A percentile compares a stretch with the other conserved stretches of the same genome.
phyloP scores from a whole-genome alignment of 257 asterid genomes.

The Solanum sejunctum region DNA sequence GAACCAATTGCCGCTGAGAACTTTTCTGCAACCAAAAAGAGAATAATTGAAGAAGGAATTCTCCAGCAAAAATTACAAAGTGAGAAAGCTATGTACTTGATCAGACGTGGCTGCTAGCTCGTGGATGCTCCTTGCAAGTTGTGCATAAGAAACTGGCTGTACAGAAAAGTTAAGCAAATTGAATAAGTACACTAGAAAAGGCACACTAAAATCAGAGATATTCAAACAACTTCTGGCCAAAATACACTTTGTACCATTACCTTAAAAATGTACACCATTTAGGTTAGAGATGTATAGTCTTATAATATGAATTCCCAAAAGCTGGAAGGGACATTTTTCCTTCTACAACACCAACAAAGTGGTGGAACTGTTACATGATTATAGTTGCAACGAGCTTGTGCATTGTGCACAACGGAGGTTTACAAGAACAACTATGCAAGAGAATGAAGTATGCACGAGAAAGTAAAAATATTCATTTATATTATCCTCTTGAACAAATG shows the following conservation, averaged over 20 bases:
- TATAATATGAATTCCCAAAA: background rate
- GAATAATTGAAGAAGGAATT: slow-evolving; percentile 1
- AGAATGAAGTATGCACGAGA: background rate
- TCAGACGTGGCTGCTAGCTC: slow-evolving; percentile 96
- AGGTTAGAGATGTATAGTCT: background rate
- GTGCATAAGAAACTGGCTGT: slow-evolving; percentile 98
- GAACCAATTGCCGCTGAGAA: slow-evolving; percentile 90
- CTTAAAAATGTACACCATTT: background rate
- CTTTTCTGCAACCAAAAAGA: slow-evolving; percentile 54
- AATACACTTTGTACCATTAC: background rate
- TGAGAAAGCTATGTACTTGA: slow-evolving; percentile 44
- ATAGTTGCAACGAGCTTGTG: background rate
- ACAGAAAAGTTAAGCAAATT: slow-evolving; percentile 2
- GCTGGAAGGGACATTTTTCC: background rate
- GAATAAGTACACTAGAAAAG: slow-evolving; percentile 4
- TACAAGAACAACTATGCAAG: background rate
- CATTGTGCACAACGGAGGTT: background rate
- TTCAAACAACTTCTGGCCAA: background rate
- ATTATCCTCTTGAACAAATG: background rate
- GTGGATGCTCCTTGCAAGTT: slow-evolving; percentile 97
- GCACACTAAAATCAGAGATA: background rate
- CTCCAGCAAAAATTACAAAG: background rate
- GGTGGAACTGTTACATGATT: background rate
- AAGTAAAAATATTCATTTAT: background rate
- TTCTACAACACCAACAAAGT: background rate